phyloP scores from a whole-genome alignment of 2,329 filamentous ascomycete species.

The Chaetomium strumarium region DNA sequence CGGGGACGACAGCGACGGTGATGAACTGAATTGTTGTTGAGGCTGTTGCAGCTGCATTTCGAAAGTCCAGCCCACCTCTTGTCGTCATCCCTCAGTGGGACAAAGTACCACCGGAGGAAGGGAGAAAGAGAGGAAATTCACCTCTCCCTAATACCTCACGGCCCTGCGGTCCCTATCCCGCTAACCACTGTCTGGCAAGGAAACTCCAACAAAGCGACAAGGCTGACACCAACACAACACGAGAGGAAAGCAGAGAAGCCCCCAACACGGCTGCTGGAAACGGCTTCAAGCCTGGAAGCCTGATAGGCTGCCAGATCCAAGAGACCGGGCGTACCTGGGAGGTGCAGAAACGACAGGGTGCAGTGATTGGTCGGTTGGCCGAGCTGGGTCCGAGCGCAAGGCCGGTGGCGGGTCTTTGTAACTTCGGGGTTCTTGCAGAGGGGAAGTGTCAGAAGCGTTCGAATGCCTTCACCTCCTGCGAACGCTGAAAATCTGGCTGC shows the following conservation, averaged over 20 bases:
- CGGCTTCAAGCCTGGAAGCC: neutral
- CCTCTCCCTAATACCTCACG: neutral
- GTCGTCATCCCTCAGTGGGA: conserved; percentile 15
- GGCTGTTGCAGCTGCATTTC: conserved; percentile 36
- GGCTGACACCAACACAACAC: neutral
- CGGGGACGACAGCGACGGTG: conserved; percentile 47
- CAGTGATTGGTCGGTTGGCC: conserved; percentile 11
- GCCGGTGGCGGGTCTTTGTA: neutral
- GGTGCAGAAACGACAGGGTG: neutral
- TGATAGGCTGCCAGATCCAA: conserved; percentile 12
- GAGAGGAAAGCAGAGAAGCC: neutral
- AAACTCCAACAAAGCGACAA: conserved; percentile 3
- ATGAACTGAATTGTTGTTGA: conserved; percentile 36
- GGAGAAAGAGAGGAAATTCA: neutral
- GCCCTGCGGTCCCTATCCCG: neutral
- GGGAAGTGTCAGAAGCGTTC: conserved; percentile 11
- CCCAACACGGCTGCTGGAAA: neutral
- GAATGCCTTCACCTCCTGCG: conserved; percentile 23
- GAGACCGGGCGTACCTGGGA: neutral
- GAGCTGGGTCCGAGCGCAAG: conserved; percentile 10
- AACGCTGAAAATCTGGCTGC: conserved; percentile 15
- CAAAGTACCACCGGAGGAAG: neutral
- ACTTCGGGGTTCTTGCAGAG: conserved; percentile 8
- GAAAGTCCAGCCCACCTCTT: conserved; percentile 23
- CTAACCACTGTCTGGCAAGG: neutral